A percentile compares a stretch with the other conserved stretches of the same genome.
These are phyloP conservation scores for Dichotomopilus funicola DNA, from an alignment of 2,329 filamentous ascomycete genomes.

Conservation along the genomic window DNA sequence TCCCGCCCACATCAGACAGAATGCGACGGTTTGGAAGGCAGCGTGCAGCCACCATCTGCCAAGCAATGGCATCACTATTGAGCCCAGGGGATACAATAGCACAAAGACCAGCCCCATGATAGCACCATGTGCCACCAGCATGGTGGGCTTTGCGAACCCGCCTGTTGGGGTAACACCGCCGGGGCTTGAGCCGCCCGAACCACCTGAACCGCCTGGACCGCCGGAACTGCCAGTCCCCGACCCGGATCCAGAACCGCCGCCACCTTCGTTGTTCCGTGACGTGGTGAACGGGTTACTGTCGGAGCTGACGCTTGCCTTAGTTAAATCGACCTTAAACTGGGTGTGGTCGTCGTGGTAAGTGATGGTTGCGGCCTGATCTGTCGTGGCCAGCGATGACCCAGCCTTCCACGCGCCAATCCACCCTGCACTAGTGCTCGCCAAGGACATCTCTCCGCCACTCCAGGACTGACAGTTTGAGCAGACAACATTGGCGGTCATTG, in stretches of 20 bases:
- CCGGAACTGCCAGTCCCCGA: constrained; percentile 3
- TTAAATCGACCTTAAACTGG: constrained; percentile 43
- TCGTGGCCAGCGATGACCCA: constrained; percentile 40
- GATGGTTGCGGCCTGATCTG: constrained; percentile 35
- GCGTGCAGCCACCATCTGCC: constrained; percentile 54
- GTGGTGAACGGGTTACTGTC: constrained; percentile 48
- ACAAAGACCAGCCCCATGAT: constrained; percentile 56
- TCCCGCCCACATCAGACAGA: constrained; percentile 53
- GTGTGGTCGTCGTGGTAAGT: constrained; percentile 40
- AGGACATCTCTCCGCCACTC: constrained; percentile 30
- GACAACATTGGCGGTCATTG: constrained; percentile 54
- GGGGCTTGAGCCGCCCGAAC: constrained; percentile 10
- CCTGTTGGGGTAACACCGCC: constrained; percentile 16
- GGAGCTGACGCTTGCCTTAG: constrained; percentile 37
- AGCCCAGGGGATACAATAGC: constrained; percentile 53
- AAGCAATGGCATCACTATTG: constrained; percentile 53
- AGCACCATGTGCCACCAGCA: constrained; percentile 46
- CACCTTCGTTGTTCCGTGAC: not conserved
- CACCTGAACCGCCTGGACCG: constrained; percentile 4
- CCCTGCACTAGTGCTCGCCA: constrained; percentile 34
- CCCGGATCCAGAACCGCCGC: not conserved
- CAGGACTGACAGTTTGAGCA: constrained; percentile 48
- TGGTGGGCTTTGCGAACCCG: not conserved
- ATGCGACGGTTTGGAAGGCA: constrained; percentile 47
- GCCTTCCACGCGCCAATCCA: constrained; percentile 53